phyloP scores from a whole-genome alignment of 371 early-diverging fungal species.

The Mucor mucedo region DNA sequence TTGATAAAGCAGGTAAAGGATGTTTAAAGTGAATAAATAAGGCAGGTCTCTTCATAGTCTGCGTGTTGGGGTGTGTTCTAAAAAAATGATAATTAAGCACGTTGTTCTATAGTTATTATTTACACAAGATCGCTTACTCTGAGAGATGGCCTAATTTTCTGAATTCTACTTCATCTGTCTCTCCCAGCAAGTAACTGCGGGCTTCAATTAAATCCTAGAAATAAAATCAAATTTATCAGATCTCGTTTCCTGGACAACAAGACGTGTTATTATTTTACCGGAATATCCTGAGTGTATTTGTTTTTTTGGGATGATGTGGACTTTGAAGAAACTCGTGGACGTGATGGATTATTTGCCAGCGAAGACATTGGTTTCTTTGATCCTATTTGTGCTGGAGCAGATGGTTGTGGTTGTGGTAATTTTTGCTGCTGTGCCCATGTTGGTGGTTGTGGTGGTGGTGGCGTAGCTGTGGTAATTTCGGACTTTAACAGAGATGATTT shows the following conservation, averaged over 20 bases:
- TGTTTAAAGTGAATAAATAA: slow-evolving; percentile 9
- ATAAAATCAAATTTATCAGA: no score
- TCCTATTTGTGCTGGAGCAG: background rate
- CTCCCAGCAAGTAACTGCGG: slow-evolving; percentile 14
- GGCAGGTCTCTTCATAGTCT: background rate
- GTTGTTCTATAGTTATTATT: background rate
- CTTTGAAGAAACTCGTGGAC: slow-evolving; percentile 19
- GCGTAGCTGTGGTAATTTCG: background rate
- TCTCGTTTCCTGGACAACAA: no score
- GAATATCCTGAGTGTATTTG: slow-evolving; percentile 13
- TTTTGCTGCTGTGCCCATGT: background rate
- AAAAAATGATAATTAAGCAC: background rate
- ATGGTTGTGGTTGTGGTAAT: background rate
- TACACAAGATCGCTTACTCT: slow-evolving; percentile 6
- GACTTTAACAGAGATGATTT: slow-evolving; percentile 14
- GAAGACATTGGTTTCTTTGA: slow-evolving; percentile 3
- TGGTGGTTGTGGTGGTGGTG: background rate
- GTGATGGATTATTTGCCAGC: background rate
- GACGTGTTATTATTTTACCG: slow-evolving; percentile 3
- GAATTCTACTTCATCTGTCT: slow-evolving; percentile 18
- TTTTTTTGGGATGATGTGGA: slow-evolving; percentile 6
- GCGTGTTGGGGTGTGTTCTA: slow-evolving; percentile 5
- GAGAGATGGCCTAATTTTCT: slow-evolving; percentile 5
- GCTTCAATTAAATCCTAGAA: slow-evolving; percentile 19
- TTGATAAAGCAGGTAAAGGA: slow-evolving; percentile 2